These are phyloP conservation scores for Musa beccarii DNA, from an alignment of 176 grass and related monocot species.

Conservation along the genomic window DNA sequence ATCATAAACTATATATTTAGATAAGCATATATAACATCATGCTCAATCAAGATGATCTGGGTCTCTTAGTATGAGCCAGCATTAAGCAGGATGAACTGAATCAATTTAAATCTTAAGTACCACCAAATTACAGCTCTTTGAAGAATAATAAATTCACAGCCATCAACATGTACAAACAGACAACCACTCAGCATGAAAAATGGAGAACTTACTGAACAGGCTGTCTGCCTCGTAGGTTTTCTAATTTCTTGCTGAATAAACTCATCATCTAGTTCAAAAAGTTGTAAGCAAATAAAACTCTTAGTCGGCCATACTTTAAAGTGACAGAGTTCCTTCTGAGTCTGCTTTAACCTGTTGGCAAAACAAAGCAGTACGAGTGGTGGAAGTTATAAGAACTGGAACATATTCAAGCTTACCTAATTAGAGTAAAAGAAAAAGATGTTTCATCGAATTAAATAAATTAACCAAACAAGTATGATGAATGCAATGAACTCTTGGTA, in stretches of 20 bases:
- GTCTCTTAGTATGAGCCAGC: too few species aligned
- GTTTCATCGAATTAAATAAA: background rate
- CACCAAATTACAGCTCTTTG: background rate
- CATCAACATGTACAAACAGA: background rate
- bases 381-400: too few species aligned
- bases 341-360: slow-evolving; percentile 40
- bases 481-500: background rate
- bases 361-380: slow-evolving; percentile 7
- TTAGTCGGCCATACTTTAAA: slow-evolving; percentile 72
- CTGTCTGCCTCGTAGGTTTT: slow-evolving; percentile 58
- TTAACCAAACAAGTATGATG: too few species aligned
- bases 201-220: slow-evolving; percentile 57
- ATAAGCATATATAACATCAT: too few species aligned
- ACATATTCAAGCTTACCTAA: background rate
- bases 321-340: slow-evolving; percentile 62
- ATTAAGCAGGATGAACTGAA: too few species aligned
- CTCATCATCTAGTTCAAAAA: slow-evolving; percentile 75
- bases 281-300: slow-evolving; percentile 79
- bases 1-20: too few species aligned
- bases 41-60: too few species aligned
- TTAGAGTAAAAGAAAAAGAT: background rate
- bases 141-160: slow-evolving; percentile 1
- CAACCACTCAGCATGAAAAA: background rate
- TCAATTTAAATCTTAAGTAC: background rate
- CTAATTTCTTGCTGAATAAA: slow-evolving; percentile 85